These are phyloP conservation scores for Vigna reflexopilosa DNA, from an alignment of 306 rosid genomes.

Conservation along the genomic window DNA sequence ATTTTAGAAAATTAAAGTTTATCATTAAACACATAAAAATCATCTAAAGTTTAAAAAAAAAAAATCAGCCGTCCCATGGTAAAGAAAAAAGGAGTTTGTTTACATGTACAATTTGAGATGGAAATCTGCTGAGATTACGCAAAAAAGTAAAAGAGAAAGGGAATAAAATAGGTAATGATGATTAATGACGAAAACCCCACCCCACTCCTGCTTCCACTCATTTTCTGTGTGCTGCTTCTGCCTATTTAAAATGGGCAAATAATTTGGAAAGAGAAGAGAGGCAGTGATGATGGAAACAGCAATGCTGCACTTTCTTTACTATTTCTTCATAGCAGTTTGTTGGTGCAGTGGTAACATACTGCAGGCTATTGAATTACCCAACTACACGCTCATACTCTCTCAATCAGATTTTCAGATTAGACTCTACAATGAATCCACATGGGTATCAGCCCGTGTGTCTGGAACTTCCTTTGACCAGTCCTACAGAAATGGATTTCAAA, in stretches of 20 bases:
- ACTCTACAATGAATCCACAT: slow-evolving; percentile 63
- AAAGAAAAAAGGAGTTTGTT: too few species aligned
- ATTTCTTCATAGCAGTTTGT: slow-evolving; percentile 34
- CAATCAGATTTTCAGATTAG: slow-evolving; percentile 78
- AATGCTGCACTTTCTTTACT: slow-evolving; percentile 19
- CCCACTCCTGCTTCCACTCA: neutral
- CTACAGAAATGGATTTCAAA: slow-evolving; percentile 75
- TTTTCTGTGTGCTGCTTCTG: neutral
- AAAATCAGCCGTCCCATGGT: too few species aligned
- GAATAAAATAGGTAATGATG: neutral
- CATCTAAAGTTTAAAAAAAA: too few species aligned
- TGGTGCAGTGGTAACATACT: slow-evolving; percentile 34
- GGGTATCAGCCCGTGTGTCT: slow-evolving; percentile 68
- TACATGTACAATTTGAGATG: too few species aligned
- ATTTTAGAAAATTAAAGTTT: too few species aligned
- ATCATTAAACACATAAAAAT: too few species aligned
- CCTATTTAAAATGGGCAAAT: neutral
- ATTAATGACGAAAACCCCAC: slow-evolving; percentile 26
- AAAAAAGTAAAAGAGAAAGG: neutral
- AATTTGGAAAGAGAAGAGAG: neutral
- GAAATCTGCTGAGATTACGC: too few species aligned
- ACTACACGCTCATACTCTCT: slow-evolving; percentile 53
- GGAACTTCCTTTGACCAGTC: slow-evolving; percentile 65
- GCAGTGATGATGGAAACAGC: slow-evolving; percentile 55
- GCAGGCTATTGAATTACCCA: slow-evolving; percentile 64